A percentile compares a stretch with the other conserved stretches of the same genome.
These are phyloP conservation scores for Clitopilus passeckerianus DNA, from an alignment of 768 basidiomycete genomes.

Conservation along the genomic window DNA sequence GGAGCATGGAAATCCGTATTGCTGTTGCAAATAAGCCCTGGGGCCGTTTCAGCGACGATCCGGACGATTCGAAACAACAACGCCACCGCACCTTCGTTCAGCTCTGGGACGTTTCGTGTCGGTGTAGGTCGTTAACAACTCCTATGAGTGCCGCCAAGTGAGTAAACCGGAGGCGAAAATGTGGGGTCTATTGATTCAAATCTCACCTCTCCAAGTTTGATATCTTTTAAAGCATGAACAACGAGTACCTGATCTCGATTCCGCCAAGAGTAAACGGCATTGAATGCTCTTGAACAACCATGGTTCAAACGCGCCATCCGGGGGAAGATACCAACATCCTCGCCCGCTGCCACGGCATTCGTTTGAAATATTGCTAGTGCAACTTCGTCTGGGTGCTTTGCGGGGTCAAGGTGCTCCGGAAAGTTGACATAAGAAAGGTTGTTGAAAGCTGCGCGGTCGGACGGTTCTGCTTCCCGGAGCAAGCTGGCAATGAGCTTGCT, in stretches of 20 bases:
- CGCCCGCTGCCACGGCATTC: conserved; percentile 55
- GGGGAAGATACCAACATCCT: conserved; percentile 60
- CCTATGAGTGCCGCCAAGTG: conserved; percentile 29
- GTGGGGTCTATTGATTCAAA: not conserved
- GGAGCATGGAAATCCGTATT: conserved; percentile 56
- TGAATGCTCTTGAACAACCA: conserved; percentile 64
- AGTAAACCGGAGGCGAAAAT: conserved; percentile 1
- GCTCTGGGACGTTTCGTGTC: conserved; percentile 49
- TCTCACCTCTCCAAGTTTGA: conserved; percentile 45
- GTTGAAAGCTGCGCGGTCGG: conserved; percentile 37
- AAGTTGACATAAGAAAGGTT: conserved; percentile 56
- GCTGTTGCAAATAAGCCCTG: conserved; percentile 43
- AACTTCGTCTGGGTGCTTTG: conserved; percentile 33
- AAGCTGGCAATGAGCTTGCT: conserved; percentile 31
- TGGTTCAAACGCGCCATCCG: conserved; percentile 64
- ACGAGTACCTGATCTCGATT: conserved; percentile 41
- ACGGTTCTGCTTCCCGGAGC: conserved; percentile 25
- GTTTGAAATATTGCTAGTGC: conserved; percentile 65
- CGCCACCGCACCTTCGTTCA: conserved; percentile 41
- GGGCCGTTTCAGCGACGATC: not conserved
- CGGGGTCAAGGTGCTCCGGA: conserved; percentile 33
- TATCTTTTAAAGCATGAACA: conserved; percentile 53
- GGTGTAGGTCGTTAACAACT: conserved; percentile 58
- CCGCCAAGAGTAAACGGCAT: conserved; percentile 59
- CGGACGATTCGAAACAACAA: not conserved